phyloP scores from a whole-genome alignment of 2,329 filamentous ascomycete species.

The Teratosphaeria pseudoeucalypti region DNA sequence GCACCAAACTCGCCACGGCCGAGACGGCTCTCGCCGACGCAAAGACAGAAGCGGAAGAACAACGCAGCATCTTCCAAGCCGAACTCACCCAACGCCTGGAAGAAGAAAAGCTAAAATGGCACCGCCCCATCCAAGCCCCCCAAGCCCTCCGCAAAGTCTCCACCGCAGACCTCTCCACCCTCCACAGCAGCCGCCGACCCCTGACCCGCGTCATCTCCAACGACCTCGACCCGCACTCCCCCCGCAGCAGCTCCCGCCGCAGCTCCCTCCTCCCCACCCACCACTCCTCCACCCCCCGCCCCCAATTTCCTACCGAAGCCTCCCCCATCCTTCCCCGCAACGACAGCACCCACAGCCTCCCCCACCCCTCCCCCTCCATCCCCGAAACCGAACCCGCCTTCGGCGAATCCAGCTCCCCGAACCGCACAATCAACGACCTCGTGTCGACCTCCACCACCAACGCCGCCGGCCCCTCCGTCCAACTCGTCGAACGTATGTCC shows the following conservation, averaged over 20 bases:
- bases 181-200: neutral
- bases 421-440: constrained; percentile 51
- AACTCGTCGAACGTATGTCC: constrained; percentile 92
- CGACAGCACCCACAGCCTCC: neutral
- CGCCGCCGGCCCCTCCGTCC: constrained; percentile 81
- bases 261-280: too few species aligned
- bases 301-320: too few species aligned
- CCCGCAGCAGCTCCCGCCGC: too few species aligned
- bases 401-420: constrained; percentile 31
- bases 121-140: constrained; percentile 16
- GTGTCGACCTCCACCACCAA: constrained; percentile 49
- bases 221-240: too few species aligned
- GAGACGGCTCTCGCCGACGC: constrained; percentile 53
- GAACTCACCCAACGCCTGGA: constrained; percentile 50
- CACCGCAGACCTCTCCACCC: neutral
- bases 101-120: constrained; percentile 54
- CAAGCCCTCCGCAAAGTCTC: constrained; percentile 16
- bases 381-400: constrained; percentile 45
- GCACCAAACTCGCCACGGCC: constrained; percentile 52
- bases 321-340: too few species aligned
- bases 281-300: too few species aligned
- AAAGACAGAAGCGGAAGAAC: constrained; percentile 45
- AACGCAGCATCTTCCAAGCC: constrained; percentile 49
- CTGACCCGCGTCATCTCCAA: too few species aligned
- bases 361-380: constrained; percentile 34